Conservation (phyloP, 73 alveolate species). For the Paramecium biaurelia region DNA sequence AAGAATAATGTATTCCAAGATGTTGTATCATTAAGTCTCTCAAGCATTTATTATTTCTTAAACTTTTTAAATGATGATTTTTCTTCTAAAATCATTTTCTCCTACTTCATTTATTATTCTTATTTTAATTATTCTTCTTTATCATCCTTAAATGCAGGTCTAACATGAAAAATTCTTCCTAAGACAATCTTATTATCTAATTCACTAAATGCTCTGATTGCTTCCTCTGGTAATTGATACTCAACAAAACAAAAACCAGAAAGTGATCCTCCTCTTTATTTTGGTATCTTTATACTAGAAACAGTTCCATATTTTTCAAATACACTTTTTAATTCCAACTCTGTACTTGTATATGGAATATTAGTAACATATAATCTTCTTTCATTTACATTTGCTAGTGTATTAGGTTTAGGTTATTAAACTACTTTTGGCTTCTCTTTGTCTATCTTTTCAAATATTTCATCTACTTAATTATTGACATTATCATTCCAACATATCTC, state of each 20-base stretch:
- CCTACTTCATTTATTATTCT: constrained; percentile 60
- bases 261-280: constrained; percentile 83
- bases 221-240: constrained; percentile 85
- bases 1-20: constrained; percentile 95
- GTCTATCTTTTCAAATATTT: background rate
- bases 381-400: constrained; percentile 8
- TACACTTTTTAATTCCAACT: constrained; percentile 81
- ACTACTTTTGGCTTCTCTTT: background rate
- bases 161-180: constrained; percentile 93
- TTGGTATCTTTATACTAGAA: constrained; percentile 85
- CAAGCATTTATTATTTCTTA: constrained; percentile 75
- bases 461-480: background rate
- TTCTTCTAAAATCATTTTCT: constrained; percentile 66
- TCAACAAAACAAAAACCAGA: constrained; percentile 92
- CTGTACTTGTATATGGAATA: constrained; percentile 89
- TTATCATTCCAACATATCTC: constrained; percentile 12
- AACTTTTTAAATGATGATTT: constrained; percentile 82
- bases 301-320: constrained; percentile 91
- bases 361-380: constrained; percentile 88
- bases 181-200: constrained; percentile 85
- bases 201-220: constrained; percentile 91
- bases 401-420: background rate
- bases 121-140: constrained; percentile 65
- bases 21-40: constrained; percentile 85
- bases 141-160: constrained; percentile 80